These are phyloP conservation scores for Psilocybe sp. DNA, from an alignment of 768 basidiomycete species.

Conservation along the genomic window DNA sequence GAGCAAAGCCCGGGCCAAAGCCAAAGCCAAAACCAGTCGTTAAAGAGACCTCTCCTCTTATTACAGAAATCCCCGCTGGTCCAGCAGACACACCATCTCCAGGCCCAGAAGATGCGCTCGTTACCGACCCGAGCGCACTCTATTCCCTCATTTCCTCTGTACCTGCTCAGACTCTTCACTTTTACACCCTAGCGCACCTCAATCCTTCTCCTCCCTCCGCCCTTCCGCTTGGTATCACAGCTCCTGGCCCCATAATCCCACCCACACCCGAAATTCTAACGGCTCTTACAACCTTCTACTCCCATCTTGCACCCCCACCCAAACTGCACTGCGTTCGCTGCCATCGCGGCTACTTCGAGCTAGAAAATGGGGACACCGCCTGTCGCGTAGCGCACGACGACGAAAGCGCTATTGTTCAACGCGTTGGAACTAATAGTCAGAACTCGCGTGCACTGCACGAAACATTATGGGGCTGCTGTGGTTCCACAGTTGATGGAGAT, in stretches of 20 bases:
- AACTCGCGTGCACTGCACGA: slow-evolving; percentile 36
- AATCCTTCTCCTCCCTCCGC: slow-evolving; percentile 18
- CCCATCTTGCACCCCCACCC: slow-evolving; percentile 61
- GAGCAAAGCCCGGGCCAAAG: slow-evolving; percentile 6
- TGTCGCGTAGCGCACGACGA: slow-evolving; percentile 78
- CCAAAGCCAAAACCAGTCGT: slow-evolving; percentile 4
- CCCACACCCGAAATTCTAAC: slow-evolving; percentile 36
- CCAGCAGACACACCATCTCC: slow-evolving; percentile 38
- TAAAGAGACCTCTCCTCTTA: slow-evolving; percentile 3
- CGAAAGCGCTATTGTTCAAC: slow-evolving; percentile 73
- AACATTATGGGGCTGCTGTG: slow-evolving; percentile 75
- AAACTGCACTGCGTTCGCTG: slow-evolving; percentile 73
- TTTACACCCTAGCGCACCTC: slow-evolving; percentile 57
- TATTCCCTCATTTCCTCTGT: slow-evolving; percentile 53
- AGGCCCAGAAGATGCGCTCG: slow-evolving; percentile 23
- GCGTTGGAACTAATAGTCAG: slow-evolving; percentile 37
- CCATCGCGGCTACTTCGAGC: slow-evolving; percentile 64
- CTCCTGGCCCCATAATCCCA: slow-evolving; percentile 26
- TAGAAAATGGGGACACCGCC: slow-evolving; percentile 71
- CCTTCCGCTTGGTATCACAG: slow-evolving; percentile 46
- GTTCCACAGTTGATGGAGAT: slow-evolving; percentile 66
- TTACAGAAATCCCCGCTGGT: slow-evolving; percentile 20
- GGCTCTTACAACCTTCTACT: slow-evolving; percentile 57
- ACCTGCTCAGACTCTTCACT: slow-evolving; percentile 64
- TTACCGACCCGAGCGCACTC: slow-evolving; percentile 40